Conservation (phyloP, 1,284 basidiomycete genomes). For the Ganoderma sinense region DNA sequence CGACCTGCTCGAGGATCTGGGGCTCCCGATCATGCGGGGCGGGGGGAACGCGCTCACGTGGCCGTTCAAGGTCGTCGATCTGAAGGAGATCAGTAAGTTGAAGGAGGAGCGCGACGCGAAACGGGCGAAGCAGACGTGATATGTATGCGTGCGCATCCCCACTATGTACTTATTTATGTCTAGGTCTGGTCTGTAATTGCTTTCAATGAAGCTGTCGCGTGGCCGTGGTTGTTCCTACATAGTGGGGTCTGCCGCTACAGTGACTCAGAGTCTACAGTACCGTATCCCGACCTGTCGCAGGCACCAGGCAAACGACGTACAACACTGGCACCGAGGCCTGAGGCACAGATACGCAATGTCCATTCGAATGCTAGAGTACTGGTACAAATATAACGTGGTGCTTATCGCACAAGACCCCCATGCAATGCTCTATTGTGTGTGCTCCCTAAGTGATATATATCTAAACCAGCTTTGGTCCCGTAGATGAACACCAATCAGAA, state of each 20-base stretch:
- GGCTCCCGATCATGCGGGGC: slow-evolving; percentile 53
- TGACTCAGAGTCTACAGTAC: too few species aligned
- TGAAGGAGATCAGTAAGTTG: slow-evolving; percentile 56
- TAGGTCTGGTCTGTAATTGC: not conserved
- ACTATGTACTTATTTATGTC: not conserved
- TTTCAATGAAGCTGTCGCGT: not conserved
- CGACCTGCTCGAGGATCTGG: slow-evolving; percentile 65
- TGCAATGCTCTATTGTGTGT: not conserved
- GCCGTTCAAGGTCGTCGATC: slow-evolving; percentile 59
- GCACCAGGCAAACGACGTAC: too few species aligned
- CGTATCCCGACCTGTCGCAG: too few species aligned
- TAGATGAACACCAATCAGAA: not conserved
- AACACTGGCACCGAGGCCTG: too few species aligned
- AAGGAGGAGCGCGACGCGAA: slow-evolving; percentile 48
- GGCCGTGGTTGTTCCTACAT: too few species aligned
- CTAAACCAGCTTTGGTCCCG: not conserved
- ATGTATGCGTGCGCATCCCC: not conserved
- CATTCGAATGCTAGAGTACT: not conserved
- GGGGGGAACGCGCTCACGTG: slow-evolving; percentile 69
- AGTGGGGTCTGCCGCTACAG: too few species aligned
- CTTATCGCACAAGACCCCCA: not conserved
- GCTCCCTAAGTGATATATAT: not conserved
- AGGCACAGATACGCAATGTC: not conserved
- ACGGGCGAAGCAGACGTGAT: slow-evolving; percentile 12
- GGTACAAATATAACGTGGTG: not conserved